phyloP scores from a whole-genome alignment of 1,284 basidiomycete species.

The Microbotryum saponariae region DNA sequence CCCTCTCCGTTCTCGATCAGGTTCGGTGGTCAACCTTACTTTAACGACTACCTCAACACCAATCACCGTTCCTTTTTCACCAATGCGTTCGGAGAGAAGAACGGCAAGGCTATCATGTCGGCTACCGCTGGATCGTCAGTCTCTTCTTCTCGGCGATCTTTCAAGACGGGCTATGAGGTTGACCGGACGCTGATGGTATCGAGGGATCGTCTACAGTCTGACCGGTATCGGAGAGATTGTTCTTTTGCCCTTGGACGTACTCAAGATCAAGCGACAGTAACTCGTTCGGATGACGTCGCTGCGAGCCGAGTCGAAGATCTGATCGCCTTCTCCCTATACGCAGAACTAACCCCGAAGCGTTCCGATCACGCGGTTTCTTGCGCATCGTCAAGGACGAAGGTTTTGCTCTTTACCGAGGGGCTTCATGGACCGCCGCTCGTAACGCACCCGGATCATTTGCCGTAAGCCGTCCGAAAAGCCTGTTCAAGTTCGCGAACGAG shows the following conservation, averaged over 20 bases:
- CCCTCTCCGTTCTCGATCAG: conserved; percentile 46
- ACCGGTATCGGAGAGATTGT: conserved; percentile 97
- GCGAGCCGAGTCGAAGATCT: not conserved
- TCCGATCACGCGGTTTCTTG: conserved; percentile 82
- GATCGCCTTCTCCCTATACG: not conserved
- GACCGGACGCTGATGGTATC: not conserved
- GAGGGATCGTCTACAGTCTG: conserved; percentile 49
- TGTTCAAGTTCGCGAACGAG: not conserved
- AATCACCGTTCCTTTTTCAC: conserved; percentile 66
- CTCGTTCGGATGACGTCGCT: not conserved
- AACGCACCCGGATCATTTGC: conserved; percentile 96
- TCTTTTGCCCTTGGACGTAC: conserved; percentile 84
- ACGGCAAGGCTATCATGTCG: conserved; percentile 92
- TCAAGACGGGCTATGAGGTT: not conserved
- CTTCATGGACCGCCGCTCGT: conserved; percentile 97
- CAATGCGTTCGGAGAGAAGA: conserved; percentile 82
- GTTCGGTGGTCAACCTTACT: conserved; percentile 97
- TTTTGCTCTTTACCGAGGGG: conserved; percentile 80
- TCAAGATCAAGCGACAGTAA: conserved; percentile 92
- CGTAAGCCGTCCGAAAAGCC: conserved; percentile 48
- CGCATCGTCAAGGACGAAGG: conserved; percentile 90
- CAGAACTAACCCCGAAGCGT: conserved; percentile 82
- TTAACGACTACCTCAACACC: conserved; percentile 73
- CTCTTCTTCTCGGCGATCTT: conserved; percentile 1
- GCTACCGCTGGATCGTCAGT: conserved; percentile 82